Evolutionary conservation across 148 eudicot species (phyloP).

Genomic region (Rhododendron vialii): DNA sequence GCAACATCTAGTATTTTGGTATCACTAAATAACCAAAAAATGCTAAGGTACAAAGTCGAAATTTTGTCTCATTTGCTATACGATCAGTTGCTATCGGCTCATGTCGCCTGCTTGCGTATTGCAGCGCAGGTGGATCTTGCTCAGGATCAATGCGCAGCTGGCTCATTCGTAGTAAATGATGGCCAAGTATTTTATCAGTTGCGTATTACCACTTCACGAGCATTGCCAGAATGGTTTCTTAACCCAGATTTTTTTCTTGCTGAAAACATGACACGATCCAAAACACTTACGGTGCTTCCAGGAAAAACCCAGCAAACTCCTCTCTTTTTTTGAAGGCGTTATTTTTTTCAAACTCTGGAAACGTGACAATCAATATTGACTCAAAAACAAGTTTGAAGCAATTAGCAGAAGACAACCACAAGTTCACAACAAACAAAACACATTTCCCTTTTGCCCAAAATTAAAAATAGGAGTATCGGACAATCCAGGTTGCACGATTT

Average conservation of each 20-base stretch:
- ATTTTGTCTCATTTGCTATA: no score
- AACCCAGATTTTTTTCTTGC: neutral
- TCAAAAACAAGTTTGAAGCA: neutral
- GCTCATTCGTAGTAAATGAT: no score
- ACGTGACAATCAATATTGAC: neutral
- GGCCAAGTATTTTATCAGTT: no score
- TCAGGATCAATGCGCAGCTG: no score
- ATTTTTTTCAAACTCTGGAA: neutral
- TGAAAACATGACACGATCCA: neutral
- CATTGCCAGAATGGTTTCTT: neutral
- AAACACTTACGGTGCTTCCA: neutral
- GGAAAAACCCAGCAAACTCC: neutral
- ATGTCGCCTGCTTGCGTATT: no score
- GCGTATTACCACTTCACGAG: no score
- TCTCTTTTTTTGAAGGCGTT: no score
- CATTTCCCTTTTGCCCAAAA: neutral
- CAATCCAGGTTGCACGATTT: neutral
- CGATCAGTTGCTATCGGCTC: no score
- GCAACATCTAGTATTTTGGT: no score
- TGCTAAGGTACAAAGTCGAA: no score
- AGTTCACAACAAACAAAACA: neutral
- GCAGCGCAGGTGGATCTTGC: no score
- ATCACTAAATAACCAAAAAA: no score
- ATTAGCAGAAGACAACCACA: neutral
- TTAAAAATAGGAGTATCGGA: neutral